Evolutionary conservation across 2,329 filamentous ascomycete species (phyloP).

Genomic region (Aureobasidium sp.): DNA sequence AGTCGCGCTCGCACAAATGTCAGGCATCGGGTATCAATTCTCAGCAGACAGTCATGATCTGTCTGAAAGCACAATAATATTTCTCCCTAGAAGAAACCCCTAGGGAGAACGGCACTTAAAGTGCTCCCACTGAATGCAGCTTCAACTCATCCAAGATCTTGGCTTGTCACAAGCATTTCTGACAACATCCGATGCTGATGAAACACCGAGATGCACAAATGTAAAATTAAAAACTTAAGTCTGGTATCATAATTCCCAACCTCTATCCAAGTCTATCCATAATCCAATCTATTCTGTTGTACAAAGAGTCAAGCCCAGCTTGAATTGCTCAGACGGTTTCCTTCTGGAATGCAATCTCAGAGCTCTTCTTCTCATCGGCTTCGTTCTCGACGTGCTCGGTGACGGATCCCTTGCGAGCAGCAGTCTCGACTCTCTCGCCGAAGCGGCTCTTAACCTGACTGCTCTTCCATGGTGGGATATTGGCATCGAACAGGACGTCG

Average conservation of each 20-base stretch:
- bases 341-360: background rate
- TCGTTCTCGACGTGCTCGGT: conserved; percentile 12
- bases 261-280: background rate
- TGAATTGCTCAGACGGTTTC: background rate
- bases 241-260: background rate
- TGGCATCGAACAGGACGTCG: conserved; percentile 30
- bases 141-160: no score
- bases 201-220: no score
- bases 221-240: no score
- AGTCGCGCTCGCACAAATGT: no score
- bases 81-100: no score
- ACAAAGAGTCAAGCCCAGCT: background rate
- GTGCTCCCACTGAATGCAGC: no score
- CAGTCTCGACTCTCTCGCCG: conserved; percentile 8
- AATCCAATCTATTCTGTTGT: background rate
- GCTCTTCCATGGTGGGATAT: conserved; percentile 26
- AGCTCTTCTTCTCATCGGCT: conserved; percentile 6
- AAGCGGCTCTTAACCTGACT: conserved; percentile 20
- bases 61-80: no score
- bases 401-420: background rate
- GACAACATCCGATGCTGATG: no score
- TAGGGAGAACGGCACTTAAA: no score
- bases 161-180: no score
- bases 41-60: no score
- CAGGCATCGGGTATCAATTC: no score